These are phyloP conservation scores for Calocera cornea DNA, from an alignment of 768 basidiomycete genomes.

Conservation along the genomic window DNA sequence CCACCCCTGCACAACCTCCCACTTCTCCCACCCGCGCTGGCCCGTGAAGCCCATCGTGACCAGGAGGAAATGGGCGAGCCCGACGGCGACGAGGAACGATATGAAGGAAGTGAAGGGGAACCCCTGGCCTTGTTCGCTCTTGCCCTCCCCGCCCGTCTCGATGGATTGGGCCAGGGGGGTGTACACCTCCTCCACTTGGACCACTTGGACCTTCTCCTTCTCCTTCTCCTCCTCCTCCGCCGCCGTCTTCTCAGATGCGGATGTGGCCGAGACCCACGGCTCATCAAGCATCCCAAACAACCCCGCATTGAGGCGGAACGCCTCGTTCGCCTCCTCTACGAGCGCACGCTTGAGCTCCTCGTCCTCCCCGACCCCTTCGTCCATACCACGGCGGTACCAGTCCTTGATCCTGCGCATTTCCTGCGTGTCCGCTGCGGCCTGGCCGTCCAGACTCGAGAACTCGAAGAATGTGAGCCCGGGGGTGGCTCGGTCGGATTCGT, in stretches of 20 bases:
- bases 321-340: slow-evolving; percentile 35
- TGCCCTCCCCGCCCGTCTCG: neutral
- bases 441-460: slow-evolving; percentile 43
- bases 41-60: slow-evolving; percentile 37
- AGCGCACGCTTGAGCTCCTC: slow-evolving; percentile 34
- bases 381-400: slow-evolving; percentile 49
- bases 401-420: slow-evolving; percentile 64
- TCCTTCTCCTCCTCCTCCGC: neutral
- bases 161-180: neutral
- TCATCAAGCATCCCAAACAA: slow-evolving; percentile 32
- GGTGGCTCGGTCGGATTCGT: slow-evolving; percentile 11
- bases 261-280: neutral
- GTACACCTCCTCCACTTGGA: neutral
- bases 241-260: neutral
- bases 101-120: slow-evolving; percentile 17
- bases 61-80: slow-evolving; percentile 37
- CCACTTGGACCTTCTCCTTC: too few species aligned
- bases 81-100: slow-evolving; percentile 26
- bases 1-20: slow-evolving; percentile 7
- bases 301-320: slow-evolving; percentile 37
- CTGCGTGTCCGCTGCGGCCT: slow-evolving; percentile 35
- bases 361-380: slow-evolving; percentile 34
- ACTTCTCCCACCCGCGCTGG: slow-evolving; percentile 33
- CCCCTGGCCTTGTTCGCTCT: neutral
- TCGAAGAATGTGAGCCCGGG: slow-evolving; percentile 50